Base-by-base conservation (phyloP, 371 early-diverging fungal genomes). In the Apophysomyces elegans region DNA sequence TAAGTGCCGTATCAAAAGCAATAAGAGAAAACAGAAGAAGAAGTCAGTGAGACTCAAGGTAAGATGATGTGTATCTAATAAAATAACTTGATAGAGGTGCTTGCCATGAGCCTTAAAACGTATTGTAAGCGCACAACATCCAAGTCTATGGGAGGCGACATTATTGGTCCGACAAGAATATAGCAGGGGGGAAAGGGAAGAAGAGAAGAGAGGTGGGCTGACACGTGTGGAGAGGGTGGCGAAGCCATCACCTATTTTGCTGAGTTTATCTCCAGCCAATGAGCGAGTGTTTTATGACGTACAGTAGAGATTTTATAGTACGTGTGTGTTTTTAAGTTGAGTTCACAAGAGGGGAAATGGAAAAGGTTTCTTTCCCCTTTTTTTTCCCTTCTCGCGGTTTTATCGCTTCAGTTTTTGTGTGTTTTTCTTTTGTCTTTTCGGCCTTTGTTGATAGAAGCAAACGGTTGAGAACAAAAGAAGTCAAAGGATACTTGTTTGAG, bases 371-470 rank as follows among this genome's bases (percentile, higher is more conserved):
- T 21, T 50, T 11, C 21, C 21, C 21, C 21, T 21, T 50, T 50
- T 18, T 50, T 21, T 50, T 21, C 54, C 21, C 54, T 50, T 50
- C 54, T 50, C 21, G 21, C 54, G 47, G 47, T 47, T 43, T 47
- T 50, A 21, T 50, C 54, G 21, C 54, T 21, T 50, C 21, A 18
- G n/a, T 50, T 50, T 21, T 45, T 45, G 8, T 7, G 13, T 26
- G 32, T 26, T 26, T 26, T 26, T 45, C 16, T 18, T 50, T 50
- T 50, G 54, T 50, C 54, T 50, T 50, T 50, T 50, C 54, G 21
- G 32, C 54, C 54, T 50, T 50, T 50, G 54, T 50, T 50, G 21
- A 50, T 50, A 18, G 54, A 50, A 50, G 54, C 54, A 50, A 50
- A 50, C 54, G 54, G 54, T 50, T 18, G 54, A 50, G 21, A 50